Percentiles rank a stretch among this genome's conserved stretches.
Evolutionary conservation across 2,329 filamentous ascomycete genomes (phyloP).

Genomic region (Pyricularia sp.): DNA sequence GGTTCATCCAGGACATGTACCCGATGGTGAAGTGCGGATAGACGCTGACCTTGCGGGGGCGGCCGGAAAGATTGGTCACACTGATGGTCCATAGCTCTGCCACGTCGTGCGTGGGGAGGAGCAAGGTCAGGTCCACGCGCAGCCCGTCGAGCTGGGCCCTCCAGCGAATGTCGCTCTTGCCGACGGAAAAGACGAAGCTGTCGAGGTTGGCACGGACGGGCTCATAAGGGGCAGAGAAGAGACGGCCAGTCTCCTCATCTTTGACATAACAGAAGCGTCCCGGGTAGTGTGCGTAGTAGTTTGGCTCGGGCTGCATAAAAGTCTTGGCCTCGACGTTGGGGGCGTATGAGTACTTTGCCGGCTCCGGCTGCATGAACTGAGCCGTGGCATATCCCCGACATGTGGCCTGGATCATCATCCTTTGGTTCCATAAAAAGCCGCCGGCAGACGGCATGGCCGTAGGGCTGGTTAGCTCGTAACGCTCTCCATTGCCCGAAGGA

Average conservation of each 20-base stretch:
- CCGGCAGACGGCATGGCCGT: constrained; percentile 46
- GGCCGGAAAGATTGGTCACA: constrained; percentile 37
- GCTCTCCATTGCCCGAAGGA: constrained; percentile 37
- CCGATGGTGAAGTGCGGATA: constrained; percentile 49
- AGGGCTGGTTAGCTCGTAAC: constrained; percentile 46
- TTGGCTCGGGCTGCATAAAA: constrained; percentile 52
- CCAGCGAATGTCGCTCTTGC: constrained; percentile 47
- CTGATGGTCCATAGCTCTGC: constrained; percentile 46
- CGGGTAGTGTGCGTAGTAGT: constrained; percentile 49
- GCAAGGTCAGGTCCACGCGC: constrained; percentile 40
- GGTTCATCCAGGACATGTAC: constrained; percentile 57
- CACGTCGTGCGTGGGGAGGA: constrained; percentile 42
- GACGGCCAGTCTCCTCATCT: constrained; percentile 31
- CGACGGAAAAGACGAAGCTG: constrained; percentile 41
- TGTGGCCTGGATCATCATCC: constrained; percentile 52
- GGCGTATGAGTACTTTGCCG: constrained; percentile 49
- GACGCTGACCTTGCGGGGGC: constrained; percentile 36
- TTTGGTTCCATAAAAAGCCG: constrained; percentile 50
- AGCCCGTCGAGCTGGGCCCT: constrained; percentile 39
- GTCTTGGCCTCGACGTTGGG: constrained; percentile 49
- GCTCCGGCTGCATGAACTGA: constrained; percentile 53
- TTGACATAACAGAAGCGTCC: constrained; percentile 51
- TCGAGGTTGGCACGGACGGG: constrained; percentile 39
- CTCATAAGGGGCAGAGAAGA: constrained; percentile 48
- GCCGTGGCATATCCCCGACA: constrained; percentile 49